These are phyloP conservation scores for Blastobotrys capitulatus DNA, from an alignment of 1,139 yeast species.

Conservation along the genomic window DNA sequence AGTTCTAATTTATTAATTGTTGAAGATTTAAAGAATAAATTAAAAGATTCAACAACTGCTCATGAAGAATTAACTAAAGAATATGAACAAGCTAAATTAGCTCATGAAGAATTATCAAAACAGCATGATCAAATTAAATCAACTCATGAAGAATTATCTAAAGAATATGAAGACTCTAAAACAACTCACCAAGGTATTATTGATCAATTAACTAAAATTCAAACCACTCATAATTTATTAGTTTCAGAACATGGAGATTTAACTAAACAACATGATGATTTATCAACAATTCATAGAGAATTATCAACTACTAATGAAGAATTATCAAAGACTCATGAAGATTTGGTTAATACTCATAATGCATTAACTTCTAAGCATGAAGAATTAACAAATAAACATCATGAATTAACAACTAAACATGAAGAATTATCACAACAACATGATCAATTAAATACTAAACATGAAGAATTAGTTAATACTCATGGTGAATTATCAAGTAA, in stretches of 20 bases:
- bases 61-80: slow-evolving; percentile 1
- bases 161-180: not conserved
- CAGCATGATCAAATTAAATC: not conserved
- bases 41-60: not conserved
- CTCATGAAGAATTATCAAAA: not conserved
- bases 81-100: not conserved
- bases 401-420: not conserved
- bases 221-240: not conserved
- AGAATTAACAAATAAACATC: slow-evolving; percentile 3
- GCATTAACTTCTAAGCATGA: not conserved
- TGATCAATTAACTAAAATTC: slow-evolving; percentile 10
- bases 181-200: slow-evolving; percentile 7
- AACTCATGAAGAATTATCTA: not conserved
- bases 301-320: not conserved
- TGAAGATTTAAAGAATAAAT: not conserved
- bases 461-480: slow-evolving; percentile 4
- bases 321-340: slow-evolving; percentile 1
- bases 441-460: not conserved
- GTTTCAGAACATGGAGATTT: not conserved
- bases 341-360: slow-evolving; percentile 1
- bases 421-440: not conserved
- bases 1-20: not conserved
- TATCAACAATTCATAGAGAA: not conserved
- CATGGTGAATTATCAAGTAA: slow-evolving; percentile 4
- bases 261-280: not conserved